Evolutionary conservation across 805 yeast genomes (phyloP).

Genomic region (Metschnikowia kunwiensis): DNA sequence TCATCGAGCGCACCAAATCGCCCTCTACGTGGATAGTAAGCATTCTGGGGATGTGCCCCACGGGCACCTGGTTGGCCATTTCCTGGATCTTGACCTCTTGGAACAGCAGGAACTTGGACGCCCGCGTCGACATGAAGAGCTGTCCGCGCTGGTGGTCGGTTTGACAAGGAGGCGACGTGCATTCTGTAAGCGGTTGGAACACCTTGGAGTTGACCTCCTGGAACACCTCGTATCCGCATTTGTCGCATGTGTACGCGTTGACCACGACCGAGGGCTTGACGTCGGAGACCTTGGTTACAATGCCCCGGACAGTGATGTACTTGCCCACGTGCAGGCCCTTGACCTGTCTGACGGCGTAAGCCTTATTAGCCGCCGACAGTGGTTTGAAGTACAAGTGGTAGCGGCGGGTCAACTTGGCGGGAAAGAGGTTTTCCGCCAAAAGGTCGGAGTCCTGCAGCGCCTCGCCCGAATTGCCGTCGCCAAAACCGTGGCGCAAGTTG

Average conservation of each 20-base stretch:
- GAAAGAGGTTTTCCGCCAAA: slow-evolving; percentile 57
- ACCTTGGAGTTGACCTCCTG: slow-evolving; percentile 87
- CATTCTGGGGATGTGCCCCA: slow-evolving; percentile 94
- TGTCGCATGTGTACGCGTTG: slow-evolving; percentile 95
- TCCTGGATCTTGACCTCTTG: slow-evolving; percentile 96
- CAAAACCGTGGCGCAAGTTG: slow-evolving; percentile 38
- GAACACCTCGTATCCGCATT: slow-evolving; percentile 94
- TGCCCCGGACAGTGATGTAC: slow-evolving; percentile 87
- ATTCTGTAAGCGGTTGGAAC: slow-evolving; percentile 83
- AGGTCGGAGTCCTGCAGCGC: slow-evolving; percentile 12
- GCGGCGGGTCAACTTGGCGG: slow-evolving; percentile 81
- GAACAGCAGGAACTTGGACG: slow-evolving; percentile 91
- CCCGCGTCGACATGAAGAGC: slow-evolving; percentile 88
- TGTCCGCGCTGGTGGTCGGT: slow-evolving; percentile 84
- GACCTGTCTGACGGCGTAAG: slow-evolving; percentile 86
- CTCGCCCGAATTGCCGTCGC: slow-evolving; percentile 19
- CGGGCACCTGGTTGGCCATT: slow-evolving; percentile 93
- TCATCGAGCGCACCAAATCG: slow-evolving; percentile 76
- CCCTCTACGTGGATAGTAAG: slow-evolving; percentile 89
- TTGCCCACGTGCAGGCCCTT: slow-evolving; percentile 82
- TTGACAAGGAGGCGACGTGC: slow-evolving; percentile 77
- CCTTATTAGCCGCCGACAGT: slow-evolving; percentile 48
- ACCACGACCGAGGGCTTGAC: slow-evolving; percentile 91
- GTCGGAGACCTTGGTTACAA: slow-evolving; percentile 92
- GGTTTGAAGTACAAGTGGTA: slow-evolving; percentile 88